Percentiles rank a stretch among this genome's conserved stretches.
These are phyloP conservation scores for Avicennia marina DNA, from an alignment of 257 asterid species.

Conservation along the genomic window DNA sequence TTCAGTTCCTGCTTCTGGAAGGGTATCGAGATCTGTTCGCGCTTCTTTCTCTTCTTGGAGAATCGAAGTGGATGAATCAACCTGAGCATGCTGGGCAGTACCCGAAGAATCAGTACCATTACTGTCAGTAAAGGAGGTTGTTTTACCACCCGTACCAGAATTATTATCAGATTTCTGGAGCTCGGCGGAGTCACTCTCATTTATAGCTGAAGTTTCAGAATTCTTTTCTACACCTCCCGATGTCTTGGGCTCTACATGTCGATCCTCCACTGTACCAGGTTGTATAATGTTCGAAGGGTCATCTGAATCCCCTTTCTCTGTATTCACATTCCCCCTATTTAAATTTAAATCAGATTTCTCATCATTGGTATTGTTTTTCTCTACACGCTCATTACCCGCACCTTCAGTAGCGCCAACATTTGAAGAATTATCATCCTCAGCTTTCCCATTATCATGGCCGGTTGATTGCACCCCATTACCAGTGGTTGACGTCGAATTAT, in stretches of 20 bases:
- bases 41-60: constrained; percentile 68
- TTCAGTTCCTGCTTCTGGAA: constrained; percentile 53
- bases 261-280: constrained; percentile 14
- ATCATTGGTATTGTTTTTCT: background rate
- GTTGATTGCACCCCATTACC: constrained; percentile 18
- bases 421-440: constrained; percentile 23
- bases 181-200: constrained; percentile 19
- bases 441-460: constrained; percentile 16
- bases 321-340: constrained; percentile 9
- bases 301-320: constrained; percentile 20
- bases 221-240: constrained; percentile 15
- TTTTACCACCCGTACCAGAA: constrained; percentile 30
- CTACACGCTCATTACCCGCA: constrained; percentile 18
- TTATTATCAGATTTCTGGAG: constrained; percentile 18
- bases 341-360: constrained; percentile 26
- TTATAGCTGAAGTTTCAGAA: constrained; percentile 19
- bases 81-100: constrained; percentile 23
- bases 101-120: constrained; percentile 36
- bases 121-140: constrained; percentile 42
- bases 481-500: constrained; percentile 14
- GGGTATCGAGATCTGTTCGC: constrained; percentile 56
- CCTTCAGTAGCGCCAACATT: constrained; percentile 11
- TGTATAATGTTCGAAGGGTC: constrained; percentile 15
- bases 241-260: constrained; percentile 17
- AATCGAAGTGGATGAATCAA: constrained; percentile 38